Evolutionary conservation across 2,329 filamentous ascomycete species (phyloP).

Genomic region (Ceratocystis papillata): DNA sequence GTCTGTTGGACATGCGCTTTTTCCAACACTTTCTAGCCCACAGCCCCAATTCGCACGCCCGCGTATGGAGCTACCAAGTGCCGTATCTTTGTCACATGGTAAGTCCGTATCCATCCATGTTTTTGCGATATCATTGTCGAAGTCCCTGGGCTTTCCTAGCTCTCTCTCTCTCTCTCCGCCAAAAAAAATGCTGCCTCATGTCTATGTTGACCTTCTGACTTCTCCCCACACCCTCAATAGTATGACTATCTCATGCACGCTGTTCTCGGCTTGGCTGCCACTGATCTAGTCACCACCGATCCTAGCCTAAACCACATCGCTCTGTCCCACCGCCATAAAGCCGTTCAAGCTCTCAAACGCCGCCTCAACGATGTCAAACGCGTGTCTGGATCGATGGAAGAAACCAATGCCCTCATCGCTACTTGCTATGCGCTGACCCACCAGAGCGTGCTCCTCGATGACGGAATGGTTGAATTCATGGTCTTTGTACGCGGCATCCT

Average conservation of each 20-base stretch:
- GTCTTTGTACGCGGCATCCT: constrained; percentile 49
- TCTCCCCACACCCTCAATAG: constrained; percentile 29
- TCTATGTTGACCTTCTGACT: constrained; percentile 15
- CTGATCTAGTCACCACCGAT: constrained; percentile 47
- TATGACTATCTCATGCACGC: constrained; percentile 61
- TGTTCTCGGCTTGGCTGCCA: constrained; percentile 56
- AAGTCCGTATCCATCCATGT: constrained; percentile 28
- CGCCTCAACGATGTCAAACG: constrained; percentile 38
- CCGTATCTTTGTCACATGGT: constrained; percentile 57
- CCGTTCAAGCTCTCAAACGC: constrained; percentile 51
- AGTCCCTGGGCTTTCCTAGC: neutral
- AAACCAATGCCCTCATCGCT: constrained; percentile 49
- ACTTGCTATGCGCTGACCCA: constrained; percentile 50
- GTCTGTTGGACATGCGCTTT: constrained; percentile 54
- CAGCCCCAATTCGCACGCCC: constrained; percentile 42
- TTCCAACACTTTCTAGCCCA: constrained; percentile 59
- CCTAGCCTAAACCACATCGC: constrained; percentile 45
- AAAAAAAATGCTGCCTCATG: no score
- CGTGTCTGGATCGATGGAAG: constrained; percentile 37
- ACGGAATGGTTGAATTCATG: constrained; percentile 51
- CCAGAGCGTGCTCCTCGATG: constrained; percentile 47
- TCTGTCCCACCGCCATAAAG: constrained; percentile 54
- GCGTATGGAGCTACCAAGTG: constrained; percentile 56
- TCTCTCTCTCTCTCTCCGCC: neutral
- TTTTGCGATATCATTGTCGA: neutral